Conservation (phyloP, 2,329 filamentous ascomycete species). For the Dactylellina drechsleri region DNA sequence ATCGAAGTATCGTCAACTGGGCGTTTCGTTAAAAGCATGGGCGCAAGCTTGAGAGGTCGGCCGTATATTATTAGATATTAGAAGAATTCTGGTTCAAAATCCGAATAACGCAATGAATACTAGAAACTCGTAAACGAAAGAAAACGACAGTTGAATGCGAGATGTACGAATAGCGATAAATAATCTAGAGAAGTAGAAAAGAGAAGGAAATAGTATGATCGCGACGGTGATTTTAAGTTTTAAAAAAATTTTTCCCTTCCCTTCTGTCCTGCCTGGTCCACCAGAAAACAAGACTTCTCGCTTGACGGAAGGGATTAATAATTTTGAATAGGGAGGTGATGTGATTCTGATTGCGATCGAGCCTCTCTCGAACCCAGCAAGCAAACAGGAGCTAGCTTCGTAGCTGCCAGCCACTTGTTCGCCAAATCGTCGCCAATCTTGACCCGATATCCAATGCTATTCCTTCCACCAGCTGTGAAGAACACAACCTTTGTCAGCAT, state of each 20-base stretch:
- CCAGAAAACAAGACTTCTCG: constrained; percentile 3
- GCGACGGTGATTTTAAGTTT: constrained; percentile 32
- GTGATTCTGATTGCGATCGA: constrained; percentile 5
- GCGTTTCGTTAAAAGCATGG: background rate
- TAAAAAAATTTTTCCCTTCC: constrained; percentile 3
- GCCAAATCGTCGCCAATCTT: background rate
- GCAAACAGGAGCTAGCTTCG: constrained; percentile 3
- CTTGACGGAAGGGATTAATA: constrained; percentile 16
- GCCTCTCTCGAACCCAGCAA: constrained; percentile 32
- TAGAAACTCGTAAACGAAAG: background rate
- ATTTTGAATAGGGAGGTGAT: constrained; percentile 15
- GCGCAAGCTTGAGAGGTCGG: background rate
- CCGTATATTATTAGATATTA: constrained; percentile 1
- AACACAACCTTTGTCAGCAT: no score
- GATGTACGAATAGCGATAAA: constrained; percentile 5
- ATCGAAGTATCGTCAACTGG: background rate
- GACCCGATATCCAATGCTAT: no score
- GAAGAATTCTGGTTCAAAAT: background rate
- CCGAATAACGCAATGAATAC: background rate
- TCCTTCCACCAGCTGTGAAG: no score
- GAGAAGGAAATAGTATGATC: constrained; percentile 8
- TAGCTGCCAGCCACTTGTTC: background rate
- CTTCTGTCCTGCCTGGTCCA: background rate
- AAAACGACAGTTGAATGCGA: background rate
- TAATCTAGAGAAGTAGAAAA: constrained; percentile 2